phyloP scores from a whole-genome alignment of 768 basidiomycete species.

The Pholiota conissans region DNA sequence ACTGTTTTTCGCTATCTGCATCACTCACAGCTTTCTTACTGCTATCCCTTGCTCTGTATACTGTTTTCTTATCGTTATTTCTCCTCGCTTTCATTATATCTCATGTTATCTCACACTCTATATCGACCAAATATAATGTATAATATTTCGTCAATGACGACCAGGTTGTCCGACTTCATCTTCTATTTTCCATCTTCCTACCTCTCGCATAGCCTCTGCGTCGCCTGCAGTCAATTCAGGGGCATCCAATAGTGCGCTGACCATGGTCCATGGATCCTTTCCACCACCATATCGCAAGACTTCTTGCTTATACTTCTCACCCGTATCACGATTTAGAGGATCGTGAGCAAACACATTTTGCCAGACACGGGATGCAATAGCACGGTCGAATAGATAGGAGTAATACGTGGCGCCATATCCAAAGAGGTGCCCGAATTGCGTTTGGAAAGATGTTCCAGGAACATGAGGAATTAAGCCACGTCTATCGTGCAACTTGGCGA shows the following conservation, averaged over 20 bases:
- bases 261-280: slow-evolving; percentile 93
- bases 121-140: not conserved
- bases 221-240: slow-evolving; percentile 74
- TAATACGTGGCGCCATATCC: slow-evolving; percentile 99
- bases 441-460: slow-evolving; percentile 87
- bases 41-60: too few relatives aligned
- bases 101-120: not conserved
- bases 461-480: slow-evolving; percentile 85
- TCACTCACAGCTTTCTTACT: not conserved
- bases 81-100: not conserved
- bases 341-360: slow-evolving; percentile 64
- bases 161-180: slow-evolving; percentile 63
- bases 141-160: slow-evolving; percentile 45
- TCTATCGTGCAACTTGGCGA: slow-evolving; percentile 60
- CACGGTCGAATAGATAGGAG: slow-evolving; percentile 94
- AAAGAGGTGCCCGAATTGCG: slow-evolving; percentile 92
- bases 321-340: slow-evolving; percentile 69
- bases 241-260: slow-evolving; percentile 64
- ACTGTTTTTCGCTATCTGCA: too few relatives aligned
- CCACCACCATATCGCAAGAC: slow-evolving; percentile 85
- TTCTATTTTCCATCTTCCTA: slow-evolving; percentile 87
- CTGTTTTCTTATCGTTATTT: not conserved
- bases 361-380: slow-evolving; percentile 95
- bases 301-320: slow-evolving; percentile 79
- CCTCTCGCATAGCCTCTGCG: slow-evolving; percentile 81